Base-by-base conservation (phyloP, 805 yeast genomes). In the Metschnikowia dekortorum region DNA sequence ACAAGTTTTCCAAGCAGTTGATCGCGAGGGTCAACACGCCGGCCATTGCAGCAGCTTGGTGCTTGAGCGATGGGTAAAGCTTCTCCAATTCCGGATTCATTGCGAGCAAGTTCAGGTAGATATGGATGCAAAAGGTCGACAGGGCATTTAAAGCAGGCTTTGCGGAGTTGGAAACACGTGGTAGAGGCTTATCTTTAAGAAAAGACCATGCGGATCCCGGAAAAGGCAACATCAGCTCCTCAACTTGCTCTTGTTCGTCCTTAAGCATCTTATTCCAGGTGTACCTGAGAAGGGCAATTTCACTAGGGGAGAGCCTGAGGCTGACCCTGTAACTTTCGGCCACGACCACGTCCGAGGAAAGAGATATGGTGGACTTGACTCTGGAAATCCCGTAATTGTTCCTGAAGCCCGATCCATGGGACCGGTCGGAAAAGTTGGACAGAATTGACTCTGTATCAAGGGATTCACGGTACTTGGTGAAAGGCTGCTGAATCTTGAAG, bases 31-130 rank as follows among this genome's bases (percentile, higher is more conserved):
- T 79, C 58, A 89, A 65, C 16, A 88, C 88, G 5, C 91, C 90
- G 0, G 92, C 89, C 70, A 88, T 84, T 7, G 91, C 79, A 13
- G 82, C 79, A 1, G 94, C 89, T 67, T 89, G 96, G 62, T 86
- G 90, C 54, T 79, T 78, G 55, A 87, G 81, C 6, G 87, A 81
- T 0, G 96, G 95, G 63, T 85, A 87, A 61, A 82, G 62, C 37
- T 70, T 74, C 56, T 84, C 89, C 53, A 89, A 71, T 11, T 69
- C 70, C 0, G 88, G 83, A 56, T 78, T 81, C 78, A 81, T 78
- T 0, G 79, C 65, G 36, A 87, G 69, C 46, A 88, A 67, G 61
- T 87, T 88, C 47, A 82, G 78, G 67, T 87, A 88, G 61, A 88
- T 79, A 63, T 88, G 95, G 48, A 83, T 75, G 61, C 92, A 86